A percentile compares a stretch with the other conserved stretches of the same genome.
phyloP scores from a whole-genome alignment of 352 stramenopile species.

The Pythium apleroticum region DNA sequence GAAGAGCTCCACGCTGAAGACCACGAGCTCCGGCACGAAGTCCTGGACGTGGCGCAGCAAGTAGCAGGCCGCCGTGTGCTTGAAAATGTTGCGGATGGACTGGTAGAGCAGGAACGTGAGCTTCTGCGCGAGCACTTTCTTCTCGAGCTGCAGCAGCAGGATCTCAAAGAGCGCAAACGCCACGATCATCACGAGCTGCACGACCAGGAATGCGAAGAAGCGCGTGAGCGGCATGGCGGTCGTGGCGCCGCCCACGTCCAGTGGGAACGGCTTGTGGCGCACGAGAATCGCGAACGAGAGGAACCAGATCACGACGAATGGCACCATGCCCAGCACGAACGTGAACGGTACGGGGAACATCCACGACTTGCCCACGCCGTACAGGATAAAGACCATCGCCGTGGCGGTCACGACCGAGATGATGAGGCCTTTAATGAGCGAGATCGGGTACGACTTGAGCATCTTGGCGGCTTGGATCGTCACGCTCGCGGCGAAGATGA shows the following conservation, averaged over 20 bases:
- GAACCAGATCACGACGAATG: constrained; percentile 28
- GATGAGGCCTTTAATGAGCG: not conserved
- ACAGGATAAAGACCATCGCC: constrained; percentile 16
- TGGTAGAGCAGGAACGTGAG: constrained; percentile 22
- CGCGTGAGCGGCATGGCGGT: constrained; percentile 20
- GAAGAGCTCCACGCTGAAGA: constrained; percentile 17
- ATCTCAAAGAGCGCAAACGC: constrained; percentile 37
- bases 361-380: constrained; percentile 20
- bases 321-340: constrained; percentile 25
- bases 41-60: constrained; percentile 14
- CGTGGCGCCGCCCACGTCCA: constrained; percentile 2
- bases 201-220: constrained; percentile 24
- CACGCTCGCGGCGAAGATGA: constrained; percentile 5
- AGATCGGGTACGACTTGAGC: constrained; percentile 8
- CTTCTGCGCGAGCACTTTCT: constrained; percentile 32
- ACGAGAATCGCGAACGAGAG: constrained; percentile 23
- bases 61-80: constrained; percentile 13
- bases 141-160: constrained; percentile 11
- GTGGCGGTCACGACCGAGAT: constrained; percentile 5
- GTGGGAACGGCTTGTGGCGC: constrained; percentile 26
- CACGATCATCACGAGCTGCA: constrained; percentile 31
- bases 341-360: constrained; percentile 23
- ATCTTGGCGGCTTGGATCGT: constrained; percentile 9
- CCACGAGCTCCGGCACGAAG: constrained; percentile 15
- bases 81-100: constrained; percentile 39